phyloP scores from a whole-genome alignment of 176 grass and related monocot genomes.

The Phyllostachys edulis region DNA sequence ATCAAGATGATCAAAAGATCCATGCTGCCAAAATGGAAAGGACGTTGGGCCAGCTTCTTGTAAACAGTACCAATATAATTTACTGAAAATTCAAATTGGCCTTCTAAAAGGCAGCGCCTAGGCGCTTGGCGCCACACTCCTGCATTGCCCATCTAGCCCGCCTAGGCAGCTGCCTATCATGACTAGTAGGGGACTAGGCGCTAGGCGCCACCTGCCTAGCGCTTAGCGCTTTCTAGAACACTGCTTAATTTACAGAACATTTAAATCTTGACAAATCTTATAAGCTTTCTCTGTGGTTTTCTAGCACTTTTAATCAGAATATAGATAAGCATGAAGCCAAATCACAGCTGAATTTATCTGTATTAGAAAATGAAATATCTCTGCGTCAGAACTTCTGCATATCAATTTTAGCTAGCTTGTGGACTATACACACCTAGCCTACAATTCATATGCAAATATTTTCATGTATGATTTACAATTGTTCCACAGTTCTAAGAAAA shows the following conservation, averaged over 20 bases:
- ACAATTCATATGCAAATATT: conserved; percentile 23
- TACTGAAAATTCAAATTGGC: background rate
- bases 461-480: background rate
- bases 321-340: background rate
- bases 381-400: background rate
- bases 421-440: background rate
- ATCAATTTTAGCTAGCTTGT: background rate
- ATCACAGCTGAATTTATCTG: background rate
- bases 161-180: too few relatives aligned
- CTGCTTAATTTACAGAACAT: background rate
- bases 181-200: too few relatives aligned
- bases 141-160: too few relatives aligned
- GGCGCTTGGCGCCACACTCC: too few relatives aligned
- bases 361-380: background rate
- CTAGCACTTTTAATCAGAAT: background rate
- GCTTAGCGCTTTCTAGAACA: too few relatives aligned
- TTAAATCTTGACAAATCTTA: background rate
- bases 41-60: background rate
- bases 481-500: background rate
- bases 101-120: too few relatives aligned
- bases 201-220: too few relatives aligned
- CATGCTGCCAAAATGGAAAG: conserved; percentile 58
- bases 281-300: background rate
- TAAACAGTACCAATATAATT: background rate
- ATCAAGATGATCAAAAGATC: conserved; percentile 83